A percentile compares a stretch with the other conserved stretches of the same genome.
Conservation (phyloP, 2,329 filamentous ascomycete genomes). For the Alternaria sp. region DNA sequence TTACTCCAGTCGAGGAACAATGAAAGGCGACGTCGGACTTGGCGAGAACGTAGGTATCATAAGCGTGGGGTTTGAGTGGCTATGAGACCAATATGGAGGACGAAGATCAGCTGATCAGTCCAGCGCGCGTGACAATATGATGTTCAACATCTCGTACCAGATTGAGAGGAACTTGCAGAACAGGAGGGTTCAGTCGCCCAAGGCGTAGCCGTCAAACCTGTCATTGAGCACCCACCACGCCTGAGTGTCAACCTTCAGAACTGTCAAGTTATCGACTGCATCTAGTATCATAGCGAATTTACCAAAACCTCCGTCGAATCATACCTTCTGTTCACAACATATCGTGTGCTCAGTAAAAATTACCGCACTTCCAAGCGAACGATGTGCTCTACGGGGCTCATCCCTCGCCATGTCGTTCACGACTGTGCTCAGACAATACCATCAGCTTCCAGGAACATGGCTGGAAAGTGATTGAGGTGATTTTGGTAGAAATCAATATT, state of each 20-base stretch:
- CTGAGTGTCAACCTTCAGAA: not conserved
- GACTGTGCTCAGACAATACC: not conserved
- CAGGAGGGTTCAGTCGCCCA: not conserved
- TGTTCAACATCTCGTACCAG: not conserved
- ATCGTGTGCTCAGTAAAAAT: not conserved
- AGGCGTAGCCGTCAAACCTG: not conserved
- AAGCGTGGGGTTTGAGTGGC: not conserved
- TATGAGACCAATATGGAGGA: not conserved
- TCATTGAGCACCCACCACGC: not conserved
- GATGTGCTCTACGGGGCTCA: not conserved
- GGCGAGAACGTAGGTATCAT: slow-evolving; percentile 5
- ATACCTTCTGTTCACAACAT: not conserved
- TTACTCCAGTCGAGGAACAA: not conserved
- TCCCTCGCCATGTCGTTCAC: not conserved
- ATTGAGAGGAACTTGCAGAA: not conserved
- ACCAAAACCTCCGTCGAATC: rapidly evolving
- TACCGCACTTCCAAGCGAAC: not conserved
- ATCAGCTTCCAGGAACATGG: not conserved
- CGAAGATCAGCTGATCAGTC: not conserved
- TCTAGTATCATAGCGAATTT: not conserved
- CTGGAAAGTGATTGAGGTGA: not conserved
- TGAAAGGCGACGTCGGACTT: slow-evolving; percentile 3
- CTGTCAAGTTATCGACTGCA: not conserved
- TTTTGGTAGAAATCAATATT: not conserved
- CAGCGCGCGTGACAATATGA: not conserved